Evolutionary conservation across 805 yeast species (phyloP).

Genomic region (Ogataea corticis): DNA sequence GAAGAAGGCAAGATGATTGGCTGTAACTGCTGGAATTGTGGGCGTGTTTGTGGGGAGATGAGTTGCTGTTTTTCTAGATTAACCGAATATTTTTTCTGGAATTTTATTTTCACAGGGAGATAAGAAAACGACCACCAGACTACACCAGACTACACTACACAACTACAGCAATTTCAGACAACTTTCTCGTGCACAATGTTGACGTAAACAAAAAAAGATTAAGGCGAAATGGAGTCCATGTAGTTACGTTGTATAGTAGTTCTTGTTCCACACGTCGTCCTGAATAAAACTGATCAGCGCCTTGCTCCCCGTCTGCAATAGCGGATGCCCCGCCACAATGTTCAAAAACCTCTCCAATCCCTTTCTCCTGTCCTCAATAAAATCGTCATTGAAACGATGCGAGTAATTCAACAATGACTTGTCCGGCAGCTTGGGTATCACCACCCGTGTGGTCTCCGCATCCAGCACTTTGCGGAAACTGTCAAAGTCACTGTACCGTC

Average conservation of each 20-base stretch:
- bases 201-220: not conserved
- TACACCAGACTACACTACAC: no score
- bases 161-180: no score
- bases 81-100: no score
- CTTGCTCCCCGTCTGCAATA: slow-evolving; percentile 83
- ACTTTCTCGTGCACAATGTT: no score
- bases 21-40: no score
- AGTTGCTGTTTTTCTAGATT: no score
- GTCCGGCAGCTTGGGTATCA: slow-evolving; percentile 90
- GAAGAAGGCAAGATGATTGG: no score
- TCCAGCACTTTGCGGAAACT: slow-evolving; percentile 71
- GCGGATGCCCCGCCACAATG: slow-evolving; percentile 88
- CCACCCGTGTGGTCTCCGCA: slow-evolving; percentile 73
- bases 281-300: slow-evolving; percentile 82
- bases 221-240: no score
- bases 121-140: no score
- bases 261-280: slow-evolving; percentile 75
- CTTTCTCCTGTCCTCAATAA: slow-evolving; percentile 77
- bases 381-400: slow-evolving; percentile 76
- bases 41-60: no score
- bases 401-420: slow-evolving; percentile 57
- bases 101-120: no score
- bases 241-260: slow-evolving; percentile 12
- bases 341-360: slow-evolving; percentile 80
- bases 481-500: slow-evolving; percentile 91